Conservation (phyloP, 192 early-diverging fungal genomes). For the Phycomyces nitens region DNA sequence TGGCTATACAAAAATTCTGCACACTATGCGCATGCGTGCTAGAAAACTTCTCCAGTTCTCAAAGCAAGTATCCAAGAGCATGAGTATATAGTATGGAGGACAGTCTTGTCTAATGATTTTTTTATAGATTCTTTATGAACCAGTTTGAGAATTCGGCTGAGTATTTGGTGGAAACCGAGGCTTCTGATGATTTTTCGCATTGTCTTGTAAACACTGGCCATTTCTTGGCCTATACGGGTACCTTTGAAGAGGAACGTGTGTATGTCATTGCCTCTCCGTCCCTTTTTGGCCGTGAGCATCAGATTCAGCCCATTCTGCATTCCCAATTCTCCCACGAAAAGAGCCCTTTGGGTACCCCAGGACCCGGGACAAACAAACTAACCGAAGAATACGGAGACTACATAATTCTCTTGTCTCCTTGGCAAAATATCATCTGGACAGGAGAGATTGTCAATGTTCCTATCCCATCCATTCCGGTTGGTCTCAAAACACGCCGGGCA, state of each 20-base stretch:
- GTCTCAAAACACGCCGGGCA: slow-evolving; percentile 52
- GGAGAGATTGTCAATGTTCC: slow-evolving; percentile 46
- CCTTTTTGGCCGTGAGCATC: slow-evolving; percentile 19
- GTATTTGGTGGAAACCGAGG: slow-evolving; percentile 60
- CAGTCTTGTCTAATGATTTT: background rate
- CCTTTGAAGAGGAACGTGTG: slow-evolving; percentile 62
- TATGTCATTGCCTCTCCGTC: slow-evolving; percentile 74
- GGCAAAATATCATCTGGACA: slow-evolving; percentile 53
- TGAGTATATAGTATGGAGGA: background rate
- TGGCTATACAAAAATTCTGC: slow-evolving; percentile 59
- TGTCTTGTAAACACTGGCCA: slow-evolving; percentile 68
- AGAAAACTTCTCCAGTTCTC: slow-evolving; percentile 62
- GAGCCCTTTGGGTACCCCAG: background rate
- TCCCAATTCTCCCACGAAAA: slow-evolving; percentile 27
- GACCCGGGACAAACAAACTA: background rate
- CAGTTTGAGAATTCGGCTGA: slow-evolving; percentile 73
- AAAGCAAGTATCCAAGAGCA: slow-evolving; percentile 37
- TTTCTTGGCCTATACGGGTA: slow-evolving; percentile 67
- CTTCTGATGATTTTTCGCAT: slow-evolving; percentile 52
- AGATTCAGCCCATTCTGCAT: slow-evolving; percentile 19
- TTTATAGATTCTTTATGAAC: slow-evolving; percentile 45
- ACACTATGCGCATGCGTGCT: slow-evolving; percentile 61
- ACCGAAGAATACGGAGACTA: slow-evolving; percentile 25
- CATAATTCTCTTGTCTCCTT: slow-evolving; percentile 56
- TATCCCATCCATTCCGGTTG: slow-evolving; percentile 33